A percentile compares a stretch with the other conserved stretches of the same genome.
Conservation (phyloP, 495 filamentous ascomycete species). For the Tuber magnatum region DNA sequence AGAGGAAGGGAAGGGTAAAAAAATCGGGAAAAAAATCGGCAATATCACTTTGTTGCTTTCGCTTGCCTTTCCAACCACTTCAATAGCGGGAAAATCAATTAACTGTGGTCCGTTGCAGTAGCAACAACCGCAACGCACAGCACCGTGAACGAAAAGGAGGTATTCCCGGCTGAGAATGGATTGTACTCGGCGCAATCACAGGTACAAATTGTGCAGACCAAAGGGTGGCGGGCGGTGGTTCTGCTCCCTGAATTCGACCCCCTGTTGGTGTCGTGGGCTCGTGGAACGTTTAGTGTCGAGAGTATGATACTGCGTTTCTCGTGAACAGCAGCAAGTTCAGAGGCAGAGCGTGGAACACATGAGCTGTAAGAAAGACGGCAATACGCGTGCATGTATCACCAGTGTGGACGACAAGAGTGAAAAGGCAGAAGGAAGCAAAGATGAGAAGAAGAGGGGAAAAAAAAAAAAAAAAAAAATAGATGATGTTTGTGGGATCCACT, state of each 20-base stretch:
- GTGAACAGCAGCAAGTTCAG: not conserved
- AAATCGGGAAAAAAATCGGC: not conserved
- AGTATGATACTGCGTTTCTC: not conserved
- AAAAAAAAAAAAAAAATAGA: not conserved
- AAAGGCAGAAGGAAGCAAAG: not conserved
- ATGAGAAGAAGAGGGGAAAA: not conserved
- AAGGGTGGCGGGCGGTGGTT: not conserved
- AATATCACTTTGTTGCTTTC: not conserved
- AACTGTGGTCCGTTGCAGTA: constrained; percentile 2
- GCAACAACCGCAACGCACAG: not conserved
- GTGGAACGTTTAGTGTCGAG: not conserved
- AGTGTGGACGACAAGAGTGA: not conserved
- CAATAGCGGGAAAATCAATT: not conserved
- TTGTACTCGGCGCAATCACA: not conserved
- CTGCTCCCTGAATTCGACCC: not conserved
- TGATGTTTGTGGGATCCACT: not conserved
- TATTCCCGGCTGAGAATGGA: not conserved
- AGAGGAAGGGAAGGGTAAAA: not conserved
- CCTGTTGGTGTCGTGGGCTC: not conserved
- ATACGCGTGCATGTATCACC: not conserved
- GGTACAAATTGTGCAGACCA: not conserved
- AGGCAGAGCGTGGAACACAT: not conserved
- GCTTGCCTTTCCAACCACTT: not conserved
- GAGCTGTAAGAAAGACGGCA: not conserved
- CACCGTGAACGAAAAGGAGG: not conserved